Evolutionary conservation across 352 stramenopile genomes (phyloP).

Genomic region (Globisporangium nodosum): DNA sequence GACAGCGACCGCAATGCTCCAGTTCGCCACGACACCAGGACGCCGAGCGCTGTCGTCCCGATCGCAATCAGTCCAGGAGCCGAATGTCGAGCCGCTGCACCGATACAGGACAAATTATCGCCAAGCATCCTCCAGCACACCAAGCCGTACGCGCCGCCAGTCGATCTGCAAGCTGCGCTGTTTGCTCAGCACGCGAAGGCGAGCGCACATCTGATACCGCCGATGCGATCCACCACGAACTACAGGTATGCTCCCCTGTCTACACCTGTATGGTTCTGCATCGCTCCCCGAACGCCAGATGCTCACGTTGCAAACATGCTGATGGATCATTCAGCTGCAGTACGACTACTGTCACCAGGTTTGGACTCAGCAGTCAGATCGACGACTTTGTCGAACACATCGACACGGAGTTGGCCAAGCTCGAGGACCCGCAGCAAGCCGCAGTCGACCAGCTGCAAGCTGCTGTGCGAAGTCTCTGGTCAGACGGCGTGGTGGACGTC

Average conservation of each 20-base stretch:
- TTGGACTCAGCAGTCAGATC: conserved; percentile 34
- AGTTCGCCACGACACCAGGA: not conserved
- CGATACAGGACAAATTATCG: not conserved
- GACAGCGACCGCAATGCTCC: not conserved
- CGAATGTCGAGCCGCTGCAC: not conserved
- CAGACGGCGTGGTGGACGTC: conserved; percentile 89
- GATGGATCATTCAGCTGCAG: not conserved
- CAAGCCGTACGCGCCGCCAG: not conserved
- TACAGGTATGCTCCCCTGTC: not conserved
- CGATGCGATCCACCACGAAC: not conserved
- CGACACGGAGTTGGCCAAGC: conserved; percentile 30
- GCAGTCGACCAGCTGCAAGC: conserved; percentile 42
- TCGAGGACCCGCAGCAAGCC: conserved; percentile 41
- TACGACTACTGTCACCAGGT: conserved; percentile 12
- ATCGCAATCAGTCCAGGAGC: not conserved
- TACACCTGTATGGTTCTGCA: not conserved
- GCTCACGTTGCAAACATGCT: too few species aligned
- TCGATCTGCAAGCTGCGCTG: too few species aligned
- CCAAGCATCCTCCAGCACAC: not conserved
- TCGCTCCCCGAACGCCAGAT: too few species aligned
- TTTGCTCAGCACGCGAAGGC: not conserved
- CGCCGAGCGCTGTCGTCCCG: not conserved
- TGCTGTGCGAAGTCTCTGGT: conserved; percentile 64
- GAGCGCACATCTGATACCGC: not conserved
- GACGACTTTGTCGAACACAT: conserved; percentile 50